Conservation (phyloP, 177 flowering plant species). For the Vitis hybrid region DNA sequence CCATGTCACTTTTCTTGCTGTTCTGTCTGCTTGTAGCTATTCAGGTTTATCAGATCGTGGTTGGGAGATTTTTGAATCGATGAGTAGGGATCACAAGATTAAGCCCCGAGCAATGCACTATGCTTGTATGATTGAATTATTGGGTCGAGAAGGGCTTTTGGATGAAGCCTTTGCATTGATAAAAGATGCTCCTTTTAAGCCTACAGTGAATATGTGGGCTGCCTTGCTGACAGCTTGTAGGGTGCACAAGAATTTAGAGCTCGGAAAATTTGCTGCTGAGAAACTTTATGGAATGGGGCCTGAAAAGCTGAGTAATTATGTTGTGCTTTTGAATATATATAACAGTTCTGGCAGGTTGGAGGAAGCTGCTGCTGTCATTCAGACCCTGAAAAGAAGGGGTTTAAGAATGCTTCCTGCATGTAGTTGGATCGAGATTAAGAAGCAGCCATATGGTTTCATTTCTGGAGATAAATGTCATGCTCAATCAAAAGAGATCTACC, state of each 20-base stretch:
- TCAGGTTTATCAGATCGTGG: constrained; percentile 64
- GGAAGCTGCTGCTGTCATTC: constrained; percentile 61
- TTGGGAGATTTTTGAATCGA: constrained; percentile 74
- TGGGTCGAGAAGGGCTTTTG: constrained; percentile 67
- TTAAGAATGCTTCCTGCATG: constrained; percentile 62
- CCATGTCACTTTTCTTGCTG: constrained; percentile 84
- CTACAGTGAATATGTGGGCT: constrained; percentile 87
- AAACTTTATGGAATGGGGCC: constrained; percentile 72
- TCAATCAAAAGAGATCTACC: constrained; percentile 49
- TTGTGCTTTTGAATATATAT: constrained; percentile 73
- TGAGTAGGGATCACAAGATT: constrained; percentile 53
- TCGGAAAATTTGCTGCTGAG: constrained; percentile 86
- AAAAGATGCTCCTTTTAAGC: constrained; percentile 59
- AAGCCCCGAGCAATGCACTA: constrained; percentile 86
- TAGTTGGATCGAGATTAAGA: constrained; percentile 78
- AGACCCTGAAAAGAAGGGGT: constrained; percentile 58
- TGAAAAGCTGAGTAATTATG: constrained; percentile 65
- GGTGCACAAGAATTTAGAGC: constrained; percentile 62
- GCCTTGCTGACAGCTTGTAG: constrained; percentile 82
- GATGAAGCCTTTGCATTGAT: constrained; percentile 77
- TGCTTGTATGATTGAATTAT: constrained; percentile 76
- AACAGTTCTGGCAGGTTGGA: constrained; percentile 48
- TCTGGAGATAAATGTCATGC: constrained; percentile 60
- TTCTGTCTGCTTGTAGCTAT: constrained; percentile 69
- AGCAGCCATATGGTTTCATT: constrained; percentile 43